phyloP scores from a whole-genome alignment of 2,329 filamentous ascomycete genomes.

The Allantophomopsis lycopodina region DNA sequence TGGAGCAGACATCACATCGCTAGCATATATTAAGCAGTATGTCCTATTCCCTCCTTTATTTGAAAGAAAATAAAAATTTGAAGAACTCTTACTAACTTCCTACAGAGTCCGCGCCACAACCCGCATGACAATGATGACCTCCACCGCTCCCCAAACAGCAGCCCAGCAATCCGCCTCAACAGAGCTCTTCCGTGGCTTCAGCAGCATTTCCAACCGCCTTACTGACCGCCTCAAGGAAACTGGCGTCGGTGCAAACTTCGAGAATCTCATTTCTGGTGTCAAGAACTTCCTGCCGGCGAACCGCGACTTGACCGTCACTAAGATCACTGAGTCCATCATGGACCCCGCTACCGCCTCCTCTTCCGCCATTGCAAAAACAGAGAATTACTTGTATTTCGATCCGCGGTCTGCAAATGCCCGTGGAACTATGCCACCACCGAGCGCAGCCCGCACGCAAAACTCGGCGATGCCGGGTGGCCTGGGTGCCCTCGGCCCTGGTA shows the following conservation, averaged over 20 bases:
- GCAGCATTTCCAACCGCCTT: constrained; percentile 77
- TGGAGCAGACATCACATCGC: constrained; percentile 61
- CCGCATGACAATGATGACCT: constrained; percentile 95
- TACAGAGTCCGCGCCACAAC: constrained; percentile 77
- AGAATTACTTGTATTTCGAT: constrained; percentile 95
- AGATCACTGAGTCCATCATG: constrained; percentile 97
- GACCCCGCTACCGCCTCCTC: constrained; percentile 82
- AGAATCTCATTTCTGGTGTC: constrained; percentile 86
- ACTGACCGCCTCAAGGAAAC: constrained; percentile 92
- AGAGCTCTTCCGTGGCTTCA: constrained; percentile 88
- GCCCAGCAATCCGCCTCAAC: constrained; percentile 45
- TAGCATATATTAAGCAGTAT: constrained; percentile 79
- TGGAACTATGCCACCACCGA: constrained; percentile 74
- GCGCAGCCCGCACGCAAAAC: constrained; percentile 29
- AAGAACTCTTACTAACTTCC: neutral
- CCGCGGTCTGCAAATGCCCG: constrained; percentile 85
- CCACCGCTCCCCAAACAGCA: constrained; percentile 48
- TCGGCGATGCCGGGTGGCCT: constrained; percentile 26
- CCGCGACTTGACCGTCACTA: constrained; percentile 89
- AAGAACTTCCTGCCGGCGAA: constrained; percentile 97
- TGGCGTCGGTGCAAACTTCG: constrained; percentile 73
- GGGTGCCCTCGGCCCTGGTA: constrained; percentile 41
- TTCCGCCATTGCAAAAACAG: constrained; percentile 88
- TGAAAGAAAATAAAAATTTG: neutral
- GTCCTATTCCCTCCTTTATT: constrained; percentile 16